phyloP scores from a whole-genome alignment of 345 rosid species.

The Lepidium didymum region DNA sequence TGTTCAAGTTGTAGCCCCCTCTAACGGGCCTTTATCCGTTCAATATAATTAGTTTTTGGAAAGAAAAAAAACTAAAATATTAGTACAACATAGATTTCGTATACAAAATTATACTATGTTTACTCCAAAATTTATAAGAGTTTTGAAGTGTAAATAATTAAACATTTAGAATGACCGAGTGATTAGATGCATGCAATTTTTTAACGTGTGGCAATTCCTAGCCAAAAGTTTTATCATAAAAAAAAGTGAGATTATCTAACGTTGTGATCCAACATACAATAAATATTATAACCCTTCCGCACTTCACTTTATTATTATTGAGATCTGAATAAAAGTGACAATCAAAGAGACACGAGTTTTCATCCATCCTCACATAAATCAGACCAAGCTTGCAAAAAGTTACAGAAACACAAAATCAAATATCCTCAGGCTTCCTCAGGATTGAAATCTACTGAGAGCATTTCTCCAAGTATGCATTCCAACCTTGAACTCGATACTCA shows the following conservation, averaged over 20 bases:
- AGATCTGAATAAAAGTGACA: neutral
- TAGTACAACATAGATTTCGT: too few species aligned
- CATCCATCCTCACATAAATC: slow-evolving; percentile 8
- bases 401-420: slow-evolving; percentile 8
- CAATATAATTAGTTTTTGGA: too few species aligned
- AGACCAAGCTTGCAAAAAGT: neutral
- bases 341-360: slow-evolving; percentile 18
- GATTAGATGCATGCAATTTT: too few species aligned
- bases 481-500: slow-evolving; percentile 84
- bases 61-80: too few species aligned
- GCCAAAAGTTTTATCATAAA: neutral
- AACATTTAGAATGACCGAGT: too few species aligned
- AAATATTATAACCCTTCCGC: neutral
- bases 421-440: neutral
- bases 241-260: neutral
- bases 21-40: too few species aligned
- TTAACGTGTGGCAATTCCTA: too few species aligned
- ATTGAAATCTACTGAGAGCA: slow-evolving; percentile 27
- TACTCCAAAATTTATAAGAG: too few species aligned
- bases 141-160: too few species aligned
- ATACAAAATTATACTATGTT: too few species aligned
- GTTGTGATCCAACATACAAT: neutral
- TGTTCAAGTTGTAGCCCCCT: too few species aligned
- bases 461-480: slow-evolving; percentile 88
- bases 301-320: neutral